Base-by-base conservation (phyloP, 768 basidiomycete species). In the Pulveroboletus frians region DNA sequence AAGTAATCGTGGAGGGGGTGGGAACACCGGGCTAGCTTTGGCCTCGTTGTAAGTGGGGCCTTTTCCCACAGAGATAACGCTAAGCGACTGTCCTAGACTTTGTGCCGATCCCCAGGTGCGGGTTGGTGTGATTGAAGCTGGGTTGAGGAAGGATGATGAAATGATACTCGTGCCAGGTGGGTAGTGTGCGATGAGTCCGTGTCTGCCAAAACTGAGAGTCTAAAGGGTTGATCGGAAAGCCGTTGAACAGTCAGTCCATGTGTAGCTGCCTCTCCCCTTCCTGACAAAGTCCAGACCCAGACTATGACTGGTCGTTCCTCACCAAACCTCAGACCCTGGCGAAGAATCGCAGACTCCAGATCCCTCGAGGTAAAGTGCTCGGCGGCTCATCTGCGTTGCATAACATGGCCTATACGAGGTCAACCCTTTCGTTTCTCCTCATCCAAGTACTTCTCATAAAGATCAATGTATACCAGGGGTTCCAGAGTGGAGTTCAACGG, bases 81-180 rank as follows among this genome's bases (percentile, higher is more conserved):
- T 50, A 23, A 47, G n/a, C 18, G 21, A 18, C 30, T n/a, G 8
- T 31, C 6, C 26, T 27, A 59, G 58, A n/a, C 51, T 57, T 26
- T 47, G 59, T 11, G 40, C 45, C 1, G 20, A 50, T 26, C 39
- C 30, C 4, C 31, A 26, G 1, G 30, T 53, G 29, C 15, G 31
- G 6, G 46, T 60, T 14, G 43, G 51, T 27, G 42, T 60, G 5
- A 60, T 60, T 39, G 50, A 59, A 38, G 50, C 54, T 29, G 50
- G 51, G 21, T 18, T 53, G 43, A 46, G 55, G 40, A 57, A 53
- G 39, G 46, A 43, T 14, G 54, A 53, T 20, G 48, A 52, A 2
- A 43, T 53, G 45, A 39, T 59, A 20, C 52, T 51, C 32, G 13
- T 58, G 7, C 48, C 48, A 30, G 53, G 57, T 39, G 21, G 27